These are phyloP conservation scores for Camellia lanceoleosa DNA, from an alignment of 148 eudicot genomes.

Conservation along the genomic window DNA sequence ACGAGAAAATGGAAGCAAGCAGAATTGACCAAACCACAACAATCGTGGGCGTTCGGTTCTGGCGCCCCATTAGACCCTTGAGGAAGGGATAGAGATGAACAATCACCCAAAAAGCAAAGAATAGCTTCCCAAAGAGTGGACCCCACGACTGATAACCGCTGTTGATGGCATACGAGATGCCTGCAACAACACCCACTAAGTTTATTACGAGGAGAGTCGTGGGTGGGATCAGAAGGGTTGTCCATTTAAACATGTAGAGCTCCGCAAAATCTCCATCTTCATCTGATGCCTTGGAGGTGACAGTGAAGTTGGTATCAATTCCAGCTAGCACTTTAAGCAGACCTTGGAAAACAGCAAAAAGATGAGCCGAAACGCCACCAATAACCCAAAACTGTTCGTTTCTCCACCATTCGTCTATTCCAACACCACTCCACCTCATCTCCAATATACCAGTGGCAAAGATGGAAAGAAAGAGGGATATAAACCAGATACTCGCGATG, in stretches of 20 bases:
- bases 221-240: constrained; percentile 73
- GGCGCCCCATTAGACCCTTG: constrained; percentile 79
- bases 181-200: constrained; percentile 76
- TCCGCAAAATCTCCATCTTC: constrained; percentile 77
- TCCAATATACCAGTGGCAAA: constrained; percentile 71
- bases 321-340: constrained; percentile 73
- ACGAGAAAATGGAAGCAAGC: constrained; percentile 81
- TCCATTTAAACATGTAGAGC: constrained; percentile 81
- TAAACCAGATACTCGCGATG: constrained; percentile 71
- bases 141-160: constrained; percentile 89
- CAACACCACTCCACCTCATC: constrained; percentile 83
- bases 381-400: constrained; percentile 90
- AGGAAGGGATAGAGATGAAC: constrained; percentile 79
- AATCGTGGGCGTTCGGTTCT: constrained; percentile 74
- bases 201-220: constrained; percentile 71
- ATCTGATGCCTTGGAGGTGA: constrained; percentile 69
- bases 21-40: constrained; percentile 78
- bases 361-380: constrained; percentile 75
- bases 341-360: constrained; percentile 75
- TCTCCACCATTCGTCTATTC: constrained; percentile 84
- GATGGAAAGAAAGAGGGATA: constrained; percentile 64
- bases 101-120: constrained; percentile 78
- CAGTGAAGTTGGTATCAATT: constrained; percentile 77
- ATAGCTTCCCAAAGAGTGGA: constrained; percentile 73
- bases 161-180: constrained; percentile 64